Conservation (phyloP, 1,139 yeast species). For the Nakaseomyces bracarensis region DNA sequence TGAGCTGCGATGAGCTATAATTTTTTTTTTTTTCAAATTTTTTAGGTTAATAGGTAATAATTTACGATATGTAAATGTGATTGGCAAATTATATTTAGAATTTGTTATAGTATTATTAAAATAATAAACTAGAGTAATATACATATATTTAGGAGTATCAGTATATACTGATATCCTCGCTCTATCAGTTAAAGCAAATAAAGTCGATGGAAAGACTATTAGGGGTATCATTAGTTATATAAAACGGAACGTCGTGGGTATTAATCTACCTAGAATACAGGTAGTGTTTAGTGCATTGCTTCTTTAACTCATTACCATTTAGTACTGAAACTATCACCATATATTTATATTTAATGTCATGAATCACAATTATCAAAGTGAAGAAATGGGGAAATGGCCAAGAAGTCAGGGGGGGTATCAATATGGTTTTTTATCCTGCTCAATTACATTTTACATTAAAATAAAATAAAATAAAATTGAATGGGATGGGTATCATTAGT, state of each 20-base stretch:
- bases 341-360: too few species aligned
- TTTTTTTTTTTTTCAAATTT: too few species aligned
- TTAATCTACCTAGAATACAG: too few species aligned
- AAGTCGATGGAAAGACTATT: neutral
- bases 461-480: neutral
- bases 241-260: too few species aligned
- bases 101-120: neutral
- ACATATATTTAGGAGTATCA: neutral
- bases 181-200: conserved; percentile 2
- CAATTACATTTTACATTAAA: too few species aligned
- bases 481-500: neutral
- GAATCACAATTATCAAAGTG: too few species aligned
- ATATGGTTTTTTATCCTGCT: neutral
- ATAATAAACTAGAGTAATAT: conserved; percentile 4
- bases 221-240: neutral
- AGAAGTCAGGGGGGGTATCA: neutral
- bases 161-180: neutral
- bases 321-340: too few species aligned
- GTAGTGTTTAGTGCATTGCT: too few species aligned
- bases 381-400: neutral
- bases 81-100: neutral
- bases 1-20: conserved; percentile 7
- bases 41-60: too few species aligned
- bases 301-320: too few species aligned
- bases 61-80: too few species aligned